Conservation (phyloP, 495 filamentous ascomycete species). For the Podospora comata region DNA sequence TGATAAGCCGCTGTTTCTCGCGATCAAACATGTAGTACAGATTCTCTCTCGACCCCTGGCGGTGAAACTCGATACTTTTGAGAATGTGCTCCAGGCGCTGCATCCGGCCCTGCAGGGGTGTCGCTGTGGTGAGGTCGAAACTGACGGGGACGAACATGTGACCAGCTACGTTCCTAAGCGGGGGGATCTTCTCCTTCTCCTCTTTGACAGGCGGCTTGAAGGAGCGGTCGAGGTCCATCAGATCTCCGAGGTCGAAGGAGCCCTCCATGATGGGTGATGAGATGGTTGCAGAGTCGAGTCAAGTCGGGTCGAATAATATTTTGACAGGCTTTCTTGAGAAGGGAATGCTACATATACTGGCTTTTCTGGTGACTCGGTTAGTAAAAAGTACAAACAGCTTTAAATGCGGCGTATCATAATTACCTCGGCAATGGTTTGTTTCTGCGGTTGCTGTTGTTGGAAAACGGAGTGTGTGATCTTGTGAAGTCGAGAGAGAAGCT, state of each 20-base stretch:
- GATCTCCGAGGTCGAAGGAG: background rate
- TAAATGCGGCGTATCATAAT: no score
- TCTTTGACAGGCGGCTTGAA: conserved; percentile 54
- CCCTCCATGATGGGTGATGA: background rate
- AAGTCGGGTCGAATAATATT: no score
- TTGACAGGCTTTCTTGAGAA: no score
- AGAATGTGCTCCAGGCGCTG: conserved; percentile 36
- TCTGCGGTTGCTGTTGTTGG: background rate
- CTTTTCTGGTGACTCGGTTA: no score
- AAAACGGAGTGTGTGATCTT: no score
- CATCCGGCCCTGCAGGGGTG: conserved; percentile 30
- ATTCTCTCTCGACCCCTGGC: conserved; percentile 39
- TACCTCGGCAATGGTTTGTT: background rate
- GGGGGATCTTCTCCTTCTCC: conserved; percentile 28
- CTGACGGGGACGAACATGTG: conserved; percentile 45
- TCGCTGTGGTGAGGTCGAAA: conserved; percentile 31
- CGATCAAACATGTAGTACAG: conserved; percentile 41
- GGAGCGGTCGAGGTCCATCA: conserved; percentile 31
- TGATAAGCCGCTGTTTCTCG: conserved; percentile 36
- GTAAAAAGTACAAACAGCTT: no score
- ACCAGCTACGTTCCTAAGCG: conserved; percentile 33
- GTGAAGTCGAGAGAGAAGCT: no score
- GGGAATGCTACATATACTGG: no score
- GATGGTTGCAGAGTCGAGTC: no score
- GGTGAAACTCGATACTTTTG: conserved; percentile 42